Evolutionary conservation across 805 yeast genomes (phyloP).

Genomic region (Wickerhamomyces chaumierensis): DNA sequence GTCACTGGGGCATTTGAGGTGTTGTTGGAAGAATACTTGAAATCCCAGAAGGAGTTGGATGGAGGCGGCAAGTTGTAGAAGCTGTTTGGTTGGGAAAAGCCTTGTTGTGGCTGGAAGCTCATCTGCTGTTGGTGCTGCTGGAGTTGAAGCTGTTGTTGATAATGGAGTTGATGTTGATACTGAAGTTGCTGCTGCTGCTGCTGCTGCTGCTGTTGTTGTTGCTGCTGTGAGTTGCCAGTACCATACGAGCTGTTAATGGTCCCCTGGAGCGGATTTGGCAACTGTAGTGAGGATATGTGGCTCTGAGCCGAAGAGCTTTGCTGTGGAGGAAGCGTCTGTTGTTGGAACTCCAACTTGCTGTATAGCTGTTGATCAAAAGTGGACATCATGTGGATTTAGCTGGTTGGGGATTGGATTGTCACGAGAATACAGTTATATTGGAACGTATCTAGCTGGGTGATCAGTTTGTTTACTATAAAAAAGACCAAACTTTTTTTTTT

Average conservation of each 20-base stretch:
- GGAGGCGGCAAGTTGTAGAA: too few species aligned
- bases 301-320: too few species aligned
- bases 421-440: too few species aligned
- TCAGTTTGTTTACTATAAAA: too few species aligned
- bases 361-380: neutral
- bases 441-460: too few species aligned
- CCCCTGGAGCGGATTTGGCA: neutral
- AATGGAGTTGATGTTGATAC: neutral
- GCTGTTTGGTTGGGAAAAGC: too few species aligned
- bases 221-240: neutral
- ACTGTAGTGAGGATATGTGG: neutral
- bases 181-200: neutral
- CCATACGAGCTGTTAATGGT: neutral
- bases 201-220: neutral
- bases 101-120: neutral
- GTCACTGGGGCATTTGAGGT: too few species aligned
- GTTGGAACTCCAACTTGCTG: neutral
- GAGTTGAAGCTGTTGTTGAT: neutral
- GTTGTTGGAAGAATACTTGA: too few species aligned
- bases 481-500: too few species aligned
- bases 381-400: neutral
- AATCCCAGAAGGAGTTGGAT: too few species aligned
- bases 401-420: too few species aligned
- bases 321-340: neutral
- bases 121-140: neutral